Base-by-base conservation (phyloP, 179 eudicot genomes). In the Monotropa hypopitys region DNA sequence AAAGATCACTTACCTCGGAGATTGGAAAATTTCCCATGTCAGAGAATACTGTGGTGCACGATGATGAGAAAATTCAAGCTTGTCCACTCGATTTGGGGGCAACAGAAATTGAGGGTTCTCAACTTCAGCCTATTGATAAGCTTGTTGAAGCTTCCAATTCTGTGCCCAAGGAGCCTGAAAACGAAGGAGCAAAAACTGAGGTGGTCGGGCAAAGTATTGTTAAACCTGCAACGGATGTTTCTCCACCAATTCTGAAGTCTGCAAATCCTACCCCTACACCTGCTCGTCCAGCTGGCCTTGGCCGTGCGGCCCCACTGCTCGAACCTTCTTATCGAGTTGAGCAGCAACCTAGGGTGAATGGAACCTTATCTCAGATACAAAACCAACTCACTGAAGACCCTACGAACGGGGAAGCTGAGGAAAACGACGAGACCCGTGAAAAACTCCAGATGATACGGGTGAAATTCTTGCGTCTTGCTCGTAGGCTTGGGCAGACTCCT, bases 361-460 rank as follows among this genome's bases (percentile, higher is more conserved):
- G 97, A 69, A 81, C 89, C 67, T 83, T 47, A 26, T 83, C 95
- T 72, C 87, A 88, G 67, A 75, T 68, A 65, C 93, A 87, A 71
- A 76, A 83, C 73, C 90, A 90, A 74, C 80, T 84, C 70, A 80
- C 83, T 76, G 92, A 93, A 20, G 99, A 91, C 43, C 56, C 88
- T 26, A 61, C 88, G 56, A 89, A 86, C 80, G 93, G 88, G 61
- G 99, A 95, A 70, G 77, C 84, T 53, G 98, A 90, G 80, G 98
- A 91, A 85, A 85, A 84, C 71, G 99, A 95, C 76, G 99, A 92
- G 84, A 88, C 94, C 66, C 85, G 99, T 7, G 97, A 94, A 81
- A 94, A 94, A 76, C 94, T 94, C 70, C 97, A 94, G 82, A 92
- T 92, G 96, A 90, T 94, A 56, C 85, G 98, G 69, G 97, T 94